Evolutionary conservation across 1,284 basidiomycete species (phyloP).

Genomic region (Boletellus dicymbophilus): DNA sequence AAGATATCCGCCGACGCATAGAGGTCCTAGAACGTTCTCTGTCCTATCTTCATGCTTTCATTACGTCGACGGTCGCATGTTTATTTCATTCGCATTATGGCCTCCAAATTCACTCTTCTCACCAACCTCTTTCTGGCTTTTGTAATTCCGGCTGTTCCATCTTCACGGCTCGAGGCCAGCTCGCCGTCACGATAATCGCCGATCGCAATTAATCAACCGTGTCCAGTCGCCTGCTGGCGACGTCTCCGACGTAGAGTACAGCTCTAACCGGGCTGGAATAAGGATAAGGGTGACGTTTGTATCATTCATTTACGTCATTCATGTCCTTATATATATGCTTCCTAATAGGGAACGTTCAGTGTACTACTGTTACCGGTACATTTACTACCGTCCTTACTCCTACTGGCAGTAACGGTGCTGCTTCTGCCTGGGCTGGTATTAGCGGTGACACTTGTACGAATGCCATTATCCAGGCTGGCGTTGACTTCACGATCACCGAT

Average conservation of each 20-base stretch:
- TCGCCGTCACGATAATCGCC: conserved; percentile 15
- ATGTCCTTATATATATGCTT: not conserved
- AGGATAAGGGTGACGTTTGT: conserved; percentile 10
- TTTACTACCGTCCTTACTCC: conserved; percentile 19
- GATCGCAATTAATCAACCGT: conserved; percentile 6
- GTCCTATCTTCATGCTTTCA: not conserved
- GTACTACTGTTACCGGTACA: conserved; percentile 15
- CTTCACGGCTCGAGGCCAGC: conserved; percentile 12
- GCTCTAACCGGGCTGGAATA: conserved; percentile 22
- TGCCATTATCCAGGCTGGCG: conserved; percentile 23
- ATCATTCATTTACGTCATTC: not conserved
- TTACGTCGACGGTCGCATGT: not conserved
- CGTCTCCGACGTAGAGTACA: conserved; percentile 14
- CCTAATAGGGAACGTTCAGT: conserved; percentile 18
- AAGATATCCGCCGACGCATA: conserved; percentile 6
- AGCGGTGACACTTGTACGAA: conserved; percentile 16
- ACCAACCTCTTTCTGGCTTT: conserved; percentile 23
- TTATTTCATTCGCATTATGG: conserved; percentile 8
- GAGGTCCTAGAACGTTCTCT: conserved; percentile 3
- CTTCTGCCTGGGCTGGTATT: conserved; percentile 26
- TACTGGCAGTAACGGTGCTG: conserved; percentile 8
- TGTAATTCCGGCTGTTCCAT: conserved; percentile 14
- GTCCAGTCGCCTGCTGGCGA: not conserved
- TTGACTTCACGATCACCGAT: conserved; percentile 12
- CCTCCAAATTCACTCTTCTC: conserved; percentile 19